Conservation (phyloP, 257 asterid species). For the Eustoma russellianum region DNA sequence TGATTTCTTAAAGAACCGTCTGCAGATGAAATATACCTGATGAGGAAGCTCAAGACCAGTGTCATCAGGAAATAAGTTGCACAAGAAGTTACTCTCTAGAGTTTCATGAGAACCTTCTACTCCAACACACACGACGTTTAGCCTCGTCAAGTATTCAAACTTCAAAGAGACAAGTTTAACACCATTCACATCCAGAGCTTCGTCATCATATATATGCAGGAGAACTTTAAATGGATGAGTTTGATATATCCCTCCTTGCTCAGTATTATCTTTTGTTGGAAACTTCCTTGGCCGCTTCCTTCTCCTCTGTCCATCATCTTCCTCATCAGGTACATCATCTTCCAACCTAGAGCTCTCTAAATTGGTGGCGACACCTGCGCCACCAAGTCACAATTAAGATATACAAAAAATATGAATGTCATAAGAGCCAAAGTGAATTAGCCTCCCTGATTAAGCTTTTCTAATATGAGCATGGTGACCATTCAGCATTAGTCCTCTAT, state of each 20-base stretch:
- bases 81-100: constrained; percentile 44
- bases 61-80: constrained; percentile 97
- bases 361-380: constrained; percentile 37
- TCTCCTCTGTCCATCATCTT: constrained; percentile 88
- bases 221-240: constrained; percentile 83
- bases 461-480: too few relatives aligned
- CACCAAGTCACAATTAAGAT: constrained; percentile 5
- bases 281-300: constrained; percentile 89
- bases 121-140: constrained; percentile 76
- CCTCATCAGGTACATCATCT: constrained; percentile 79
- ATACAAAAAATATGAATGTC: neutral
- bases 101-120: constrained; percentile 71
- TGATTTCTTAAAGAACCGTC: constrained; percentile 1
- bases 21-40: constrained; percentile 49
- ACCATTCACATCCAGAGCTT: constrained; percentile 36
- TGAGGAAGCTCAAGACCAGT: constrained; percentile 93
- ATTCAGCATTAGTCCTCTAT: too few relatives aligned
- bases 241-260: constrained; percentile 79
- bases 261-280: constrained; percentile 71
- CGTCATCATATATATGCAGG: constrained; percentile 62
- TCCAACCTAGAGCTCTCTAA: constrained; percentile 68
- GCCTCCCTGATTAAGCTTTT: too few relatives aligned
- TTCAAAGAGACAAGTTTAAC: constrained; percentile 59
- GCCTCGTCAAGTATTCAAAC: constrained; percentile 71
- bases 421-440: too few relatives aligned